Percentiles rank a stretch among this genome's conserved stretches.
Conservation (phyloP, 441 rosid genomes). For the Corymbia citriodora region DNA sequence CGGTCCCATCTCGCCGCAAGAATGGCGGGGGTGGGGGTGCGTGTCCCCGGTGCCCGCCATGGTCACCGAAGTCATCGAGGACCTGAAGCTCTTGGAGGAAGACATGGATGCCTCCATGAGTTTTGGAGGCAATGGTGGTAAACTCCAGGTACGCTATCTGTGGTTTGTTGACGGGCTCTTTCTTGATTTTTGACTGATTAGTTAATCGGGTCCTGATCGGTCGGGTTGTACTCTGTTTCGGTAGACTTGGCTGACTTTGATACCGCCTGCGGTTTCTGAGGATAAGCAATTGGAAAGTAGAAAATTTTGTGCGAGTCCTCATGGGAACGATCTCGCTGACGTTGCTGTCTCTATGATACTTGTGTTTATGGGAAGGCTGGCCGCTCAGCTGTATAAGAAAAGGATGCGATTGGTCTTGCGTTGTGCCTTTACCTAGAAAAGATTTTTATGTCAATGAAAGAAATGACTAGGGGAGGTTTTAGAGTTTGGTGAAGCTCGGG, state of each 20-base stretch:
- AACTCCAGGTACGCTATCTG: conserved; percentile 45
- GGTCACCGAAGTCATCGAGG: conserved; percentile 56
- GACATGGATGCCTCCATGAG: conserved; percentile 46
- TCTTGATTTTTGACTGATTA: not conserved
- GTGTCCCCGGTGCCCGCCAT: conserved; percentile 57
- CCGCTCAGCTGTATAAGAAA: not conserved
- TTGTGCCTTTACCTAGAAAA: not conserved
- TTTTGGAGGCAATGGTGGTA: conserved; percentile 82
- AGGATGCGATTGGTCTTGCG: not conserved
- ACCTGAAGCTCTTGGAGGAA: conserved; percentile 62
- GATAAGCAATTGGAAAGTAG: not conserved
- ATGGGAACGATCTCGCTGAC: not conserved
- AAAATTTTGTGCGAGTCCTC: not conserved
- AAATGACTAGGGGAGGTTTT: not conserved
- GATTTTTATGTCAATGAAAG: not conserved
- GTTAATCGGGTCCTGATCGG: not conserved
- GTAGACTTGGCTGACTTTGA: not conserved
- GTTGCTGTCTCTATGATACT: not conserved
- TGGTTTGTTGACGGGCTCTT: not conserved
- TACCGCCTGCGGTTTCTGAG: not conserved
- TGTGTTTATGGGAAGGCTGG: not conserved
- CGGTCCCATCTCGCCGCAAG: conserved; percentile 41
- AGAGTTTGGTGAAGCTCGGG: not conserved
- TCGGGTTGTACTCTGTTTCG: not conserved
- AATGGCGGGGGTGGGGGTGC: conserved; percentile 81